Base-by-base conservation (phyloP, 1,139 yeast genomes). In the Candida frijolesensis region DNA sequence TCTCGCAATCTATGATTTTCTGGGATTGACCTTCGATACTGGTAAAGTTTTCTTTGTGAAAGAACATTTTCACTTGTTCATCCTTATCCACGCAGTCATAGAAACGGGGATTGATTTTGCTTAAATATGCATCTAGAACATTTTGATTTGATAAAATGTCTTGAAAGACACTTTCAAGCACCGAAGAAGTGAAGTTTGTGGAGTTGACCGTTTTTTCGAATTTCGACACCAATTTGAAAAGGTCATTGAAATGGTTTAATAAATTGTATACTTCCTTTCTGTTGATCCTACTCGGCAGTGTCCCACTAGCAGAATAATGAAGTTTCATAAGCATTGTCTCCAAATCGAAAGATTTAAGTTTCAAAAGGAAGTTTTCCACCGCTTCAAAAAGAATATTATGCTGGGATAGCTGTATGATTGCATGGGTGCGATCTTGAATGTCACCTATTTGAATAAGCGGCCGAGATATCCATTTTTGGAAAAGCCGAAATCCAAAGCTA, bases 401-500 rank as follows among this genome's bases (percentile, higher is more conserved):
- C 3, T 61, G 62, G n/a, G 72, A 71, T 41, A 91, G 69, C 56
- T 85, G 87, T 3, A 76, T 80, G 3, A 90, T 77, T 0, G 96
- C 92, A 38, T 80, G 79, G 2, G 79, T 69, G 35, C 99, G 75
- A 18, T 76, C 74, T 51, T 78, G 78, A 5, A 91, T 84, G n/a
- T 68, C 67, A 0, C 67, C 71, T 30, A 74, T 67, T 41, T 83
- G 74, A 0, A 82, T 67, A 34, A 92, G 72, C 1, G 99, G 99
- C 54, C 79, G 74, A 0, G 84, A 76, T 0, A 92, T 70, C 99
- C 99, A 94, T 46, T 78, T 73, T 33, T 76, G 75, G 16, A 94
- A 65, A 52, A 82, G 60, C 49, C 97, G 68, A 47, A 75, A 79
- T 0, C 99, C 99, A 67, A 85, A 87, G 32, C 78, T 75, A 0